These are phyloP conservation scores for Fraxinus excelsior DNA, from an alignment of 257 asterid species.

Conservation along the genomic window DNA sequence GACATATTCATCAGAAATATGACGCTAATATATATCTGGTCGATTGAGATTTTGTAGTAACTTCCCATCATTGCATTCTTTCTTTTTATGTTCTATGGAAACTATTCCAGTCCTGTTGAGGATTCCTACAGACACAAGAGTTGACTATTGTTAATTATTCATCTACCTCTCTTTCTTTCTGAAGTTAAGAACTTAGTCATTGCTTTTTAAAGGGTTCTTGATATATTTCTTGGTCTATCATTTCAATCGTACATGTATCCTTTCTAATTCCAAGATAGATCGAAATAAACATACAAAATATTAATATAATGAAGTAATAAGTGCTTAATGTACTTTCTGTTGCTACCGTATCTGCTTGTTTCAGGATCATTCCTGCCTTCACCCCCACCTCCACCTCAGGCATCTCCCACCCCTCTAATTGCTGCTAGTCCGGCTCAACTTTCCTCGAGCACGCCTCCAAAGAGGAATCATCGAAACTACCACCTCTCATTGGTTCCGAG, in stretches of 20 bases:
- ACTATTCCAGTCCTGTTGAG: background rate
- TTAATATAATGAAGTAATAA: background rate
- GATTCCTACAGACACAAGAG: background rate
- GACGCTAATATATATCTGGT: background rate
- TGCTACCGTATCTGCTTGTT: too few relatives aligned
- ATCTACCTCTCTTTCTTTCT: background rate
- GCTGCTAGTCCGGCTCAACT: constrained; percentile 72
- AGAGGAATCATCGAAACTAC: constrained; percentile 52
- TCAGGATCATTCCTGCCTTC: constrained; percentile 48
- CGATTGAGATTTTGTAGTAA: background rate
- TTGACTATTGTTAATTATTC: background rate
- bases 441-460: constrained; percentile 46
- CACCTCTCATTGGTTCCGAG: constrained; percentile 64
- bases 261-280: background rate
- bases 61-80: background rate
- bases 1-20: constrained; percentile 4
- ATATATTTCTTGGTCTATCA: constrained; percentile 1
- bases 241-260: background rate
- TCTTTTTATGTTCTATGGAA: background rate
- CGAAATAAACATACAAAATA: background rate
- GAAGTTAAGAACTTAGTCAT: background rate
- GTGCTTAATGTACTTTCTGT: background rate
- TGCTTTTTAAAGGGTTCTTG: background rate
- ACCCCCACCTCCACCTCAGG: constrained; percentile 62
- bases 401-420: constrained; percentile 52